Evolutionary conservation across 140 eudicot species (phyloP).

Genomic region (Bidens hawaiensis): DNA sequence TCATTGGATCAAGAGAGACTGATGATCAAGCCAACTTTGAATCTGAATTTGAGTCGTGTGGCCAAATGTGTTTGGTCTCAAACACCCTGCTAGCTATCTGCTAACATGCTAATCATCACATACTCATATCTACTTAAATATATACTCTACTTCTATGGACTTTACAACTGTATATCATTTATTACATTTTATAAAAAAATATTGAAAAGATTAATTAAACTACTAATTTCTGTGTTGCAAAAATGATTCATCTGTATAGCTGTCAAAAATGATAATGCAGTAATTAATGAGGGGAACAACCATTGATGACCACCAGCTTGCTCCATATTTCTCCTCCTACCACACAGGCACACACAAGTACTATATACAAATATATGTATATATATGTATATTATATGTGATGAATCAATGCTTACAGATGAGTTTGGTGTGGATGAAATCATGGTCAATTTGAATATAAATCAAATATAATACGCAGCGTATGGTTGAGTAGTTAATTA

Average conservation of each 20-base stretch:
- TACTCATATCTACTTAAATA: conserved; percentile 7
- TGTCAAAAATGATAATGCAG: conserved; percentile 26
- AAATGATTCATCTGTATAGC: conserved; percentile 20
- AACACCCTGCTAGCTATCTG: not conserved
- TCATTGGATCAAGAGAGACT: conserved; percentile 19
- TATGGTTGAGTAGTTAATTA: too few relatives aligned
- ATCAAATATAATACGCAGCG: too few relatives aligned
- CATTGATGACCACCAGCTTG: conserved; percentile 27
- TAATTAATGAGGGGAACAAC: conserved; percentile 21
- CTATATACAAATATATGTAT: conserved; percentile 13
- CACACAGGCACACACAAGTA: too few relatives aligned
- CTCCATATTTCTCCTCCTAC: conserved; percentile 32
- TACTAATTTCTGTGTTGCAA: not conserved
- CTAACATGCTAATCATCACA: conserved; percentile 23
- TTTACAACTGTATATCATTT: not conserved
- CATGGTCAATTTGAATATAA: not conserved
- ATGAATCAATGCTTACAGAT: conserved; percentile 27
- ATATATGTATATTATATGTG: not conserved
- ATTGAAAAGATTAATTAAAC: not conserved
- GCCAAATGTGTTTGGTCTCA: conserved; percentile 69
- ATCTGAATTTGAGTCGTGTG: conserved; percentile 31
- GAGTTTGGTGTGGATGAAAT: conserved; percentile 17
- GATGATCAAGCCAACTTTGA: not conserved
- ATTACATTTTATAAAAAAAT: not conserved
- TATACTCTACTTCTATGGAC: conserved; percentile 3